phyloP scores from a whole-genome alignment of 2,329 filamentous ascomycete species.

The Epichloe gansuensis region DNA sequence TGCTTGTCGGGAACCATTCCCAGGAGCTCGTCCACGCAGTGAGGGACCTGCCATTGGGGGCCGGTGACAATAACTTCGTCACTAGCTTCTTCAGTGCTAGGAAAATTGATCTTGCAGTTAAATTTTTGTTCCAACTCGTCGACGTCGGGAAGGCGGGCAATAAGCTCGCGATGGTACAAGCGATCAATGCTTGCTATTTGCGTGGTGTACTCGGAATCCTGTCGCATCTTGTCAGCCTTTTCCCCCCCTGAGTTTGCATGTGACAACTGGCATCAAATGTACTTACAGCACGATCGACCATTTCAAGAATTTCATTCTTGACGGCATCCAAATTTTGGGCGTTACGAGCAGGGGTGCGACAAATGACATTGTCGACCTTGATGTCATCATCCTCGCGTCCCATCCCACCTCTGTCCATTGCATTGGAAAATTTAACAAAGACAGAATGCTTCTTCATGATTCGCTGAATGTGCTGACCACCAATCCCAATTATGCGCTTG shows the following conservation, averaged over 20 bases:
- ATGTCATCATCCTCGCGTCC: slow-evolving; percentile 95
- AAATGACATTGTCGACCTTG: slow-evolving; percentile 98
- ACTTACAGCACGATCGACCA: slow-evolving; percentile 87
- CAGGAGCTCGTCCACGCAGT: slow-evolving; percentile 90
- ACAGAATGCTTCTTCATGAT: slow-evolving; percentile 99
- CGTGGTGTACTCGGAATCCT: slow-evolving; percentile 93
- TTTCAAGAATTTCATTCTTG: slow-evolving; percentile 97
- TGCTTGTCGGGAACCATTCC: slow-evolving; percentile 97
- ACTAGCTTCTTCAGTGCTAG: slow-evolving; percentile 92
- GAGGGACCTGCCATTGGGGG: slow-evolving; percentile 94
- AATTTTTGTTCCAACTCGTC: slow-evolving; percentile 96
- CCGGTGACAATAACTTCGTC: slow-evolving; percentile 93
- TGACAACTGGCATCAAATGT: not conserved
- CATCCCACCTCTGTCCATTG: slow-evolving; percentile 84
- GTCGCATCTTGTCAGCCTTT: not conserved
- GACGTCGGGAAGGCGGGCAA: slow-evolving; percentile 76
- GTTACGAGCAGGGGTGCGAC: slow-evolving; percentile 90
- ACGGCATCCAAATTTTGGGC: slow-evolving; percentile 93
- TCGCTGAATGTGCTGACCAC: slow-evolving; percentile 94
- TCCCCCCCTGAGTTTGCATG: not conserved
- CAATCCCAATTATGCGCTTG: slow-evolving; percentile 97
- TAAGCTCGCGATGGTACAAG: slow-evolving; percentile 86
- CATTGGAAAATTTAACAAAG: slow-evolving; percentile 98
- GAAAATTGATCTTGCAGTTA: slow-evolving; percentile 99
- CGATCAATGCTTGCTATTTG: slow-evolving; percentile 90